Evolutionary conservation across 495 filamentous ascomycete genomes (phyloP).

Genomic region (Xylaria longipes): DNA sequence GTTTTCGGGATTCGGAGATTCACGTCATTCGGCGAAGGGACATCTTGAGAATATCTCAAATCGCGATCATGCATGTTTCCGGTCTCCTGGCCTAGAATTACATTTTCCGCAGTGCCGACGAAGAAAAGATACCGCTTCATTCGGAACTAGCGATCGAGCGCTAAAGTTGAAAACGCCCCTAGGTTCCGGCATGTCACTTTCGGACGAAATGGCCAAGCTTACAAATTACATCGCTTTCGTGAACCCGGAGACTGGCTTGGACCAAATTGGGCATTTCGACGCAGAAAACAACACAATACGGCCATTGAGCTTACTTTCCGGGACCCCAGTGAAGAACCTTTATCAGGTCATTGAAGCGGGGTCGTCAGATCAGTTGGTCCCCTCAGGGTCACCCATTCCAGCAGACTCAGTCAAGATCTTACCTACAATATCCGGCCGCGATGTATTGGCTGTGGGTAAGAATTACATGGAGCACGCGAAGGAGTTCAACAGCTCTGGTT

Average conservation of each 20-base stretch:
- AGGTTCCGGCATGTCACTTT: not conserved
- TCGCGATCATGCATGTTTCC: not conserved
- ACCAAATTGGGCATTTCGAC: conserved; percentile 57
- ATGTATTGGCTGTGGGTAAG: conserved; percentile 61
- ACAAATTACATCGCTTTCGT: conserved; percentile 49
- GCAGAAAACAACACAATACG: conserved; percentile 47
- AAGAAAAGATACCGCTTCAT: not conserved
- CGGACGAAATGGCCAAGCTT: conserved; percentile 16
- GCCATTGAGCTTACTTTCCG: conserved; percentile 56
- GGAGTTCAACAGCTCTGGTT: conserved; percentile 53
- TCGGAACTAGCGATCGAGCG: not conserved
- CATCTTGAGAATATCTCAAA: not conserved
- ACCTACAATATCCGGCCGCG: conserved; percentile 56
- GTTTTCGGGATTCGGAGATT: conserved; percentile 4
- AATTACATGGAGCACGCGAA: conserved; percentile 59
- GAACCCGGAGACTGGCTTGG: conserved; percentile 32
- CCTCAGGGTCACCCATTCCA: conserved; percentile 43
- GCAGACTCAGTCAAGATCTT: conserved; percentile 50
- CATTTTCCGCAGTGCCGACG: not conserved
- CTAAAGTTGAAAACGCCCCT: not conserved
- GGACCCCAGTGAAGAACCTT: conserved; percentile 53
- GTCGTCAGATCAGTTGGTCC: conserved; percentile 38
- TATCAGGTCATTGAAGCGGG: conserved; percentile 59
- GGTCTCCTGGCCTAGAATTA: not conserved
- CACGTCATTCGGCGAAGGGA: not conserved